phyloP scores from a whole-genome alignment of 1,139 yeast genomes.

The Sugiyamaella sp. region DNA sequence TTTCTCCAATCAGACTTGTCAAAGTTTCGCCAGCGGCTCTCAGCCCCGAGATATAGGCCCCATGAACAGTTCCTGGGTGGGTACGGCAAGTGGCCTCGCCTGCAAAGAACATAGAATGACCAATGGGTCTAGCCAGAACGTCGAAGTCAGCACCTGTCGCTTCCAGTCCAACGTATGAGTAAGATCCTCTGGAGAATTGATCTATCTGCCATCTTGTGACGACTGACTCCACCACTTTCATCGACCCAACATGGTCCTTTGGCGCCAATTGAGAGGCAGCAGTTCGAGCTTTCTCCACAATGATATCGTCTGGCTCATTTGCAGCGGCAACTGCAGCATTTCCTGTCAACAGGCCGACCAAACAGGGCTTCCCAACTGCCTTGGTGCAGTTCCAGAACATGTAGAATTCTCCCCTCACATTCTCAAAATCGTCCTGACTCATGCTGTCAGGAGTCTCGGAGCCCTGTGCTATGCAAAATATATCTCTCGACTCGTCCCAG shows the following conservation, averaged over 20 bases:
- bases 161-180: constrained; percentile 48
- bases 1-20: constrained; percentile 46
- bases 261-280: constrained; percentile 41
- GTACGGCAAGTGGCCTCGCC: constrained; percentile 51
- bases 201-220: constrained; percentile 51
- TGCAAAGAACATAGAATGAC: constrained; percentile 46
- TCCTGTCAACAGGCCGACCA: constrained; percentile 48
- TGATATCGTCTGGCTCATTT: constrained; percentile 40
- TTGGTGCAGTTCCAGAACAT: constrained; percentile 46
- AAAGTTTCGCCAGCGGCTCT: constrained; percentile 48
- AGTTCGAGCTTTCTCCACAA: constrained; percentile 42
- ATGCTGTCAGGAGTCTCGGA: constrained; percentile 26
- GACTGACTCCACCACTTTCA: constrained; percentile 43
- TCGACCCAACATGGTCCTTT: constrained; percentile 23
- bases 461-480: constrained; percentile 43
- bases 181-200: constrained; percentile 46
- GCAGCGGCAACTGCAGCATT: constrained; percentile 44
- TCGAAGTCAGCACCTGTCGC: constrained; percentile 50
- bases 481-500: constrained; percentile 46
- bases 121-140: constrained; percentile 45
- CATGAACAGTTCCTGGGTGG: constrained; percentile 51
- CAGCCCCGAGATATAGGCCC: constrained; percentile 49
- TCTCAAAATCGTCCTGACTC: constrained; percentile 33
- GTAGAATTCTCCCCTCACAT: constrained; percentile 45
- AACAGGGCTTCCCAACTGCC: constrained; percentile 44